phyloP scores from a whole-genome alignment of 108 stramenopile species.

The Nitzschia palea region DNA sequence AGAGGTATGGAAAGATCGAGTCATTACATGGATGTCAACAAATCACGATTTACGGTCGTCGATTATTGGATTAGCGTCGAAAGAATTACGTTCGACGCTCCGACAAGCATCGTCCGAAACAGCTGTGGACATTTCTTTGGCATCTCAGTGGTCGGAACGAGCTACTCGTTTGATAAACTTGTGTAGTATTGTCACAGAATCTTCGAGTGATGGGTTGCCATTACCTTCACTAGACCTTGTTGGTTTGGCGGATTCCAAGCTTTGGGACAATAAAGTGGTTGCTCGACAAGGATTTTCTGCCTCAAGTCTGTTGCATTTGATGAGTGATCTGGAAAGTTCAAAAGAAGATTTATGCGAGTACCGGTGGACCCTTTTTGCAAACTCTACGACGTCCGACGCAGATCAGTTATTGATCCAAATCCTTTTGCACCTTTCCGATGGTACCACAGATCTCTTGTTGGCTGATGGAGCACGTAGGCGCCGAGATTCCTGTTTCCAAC shows the following conservation, averaged over 20 bases:
- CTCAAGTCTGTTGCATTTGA: conserved; percentile 41
- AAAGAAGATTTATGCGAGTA: neutral
- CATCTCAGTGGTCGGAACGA: conserved; percentile 44
- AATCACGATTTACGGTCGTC: neutral
- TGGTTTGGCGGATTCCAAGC: conserved; percentile 35
- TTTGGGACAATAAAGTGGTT: conserved; percentile 36
- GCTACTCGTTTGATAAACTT: conserved; percentile 45
- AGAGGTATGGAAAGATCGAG: conserved; percentile 38
- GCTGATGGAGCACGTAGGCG: conserved; percentile 25
- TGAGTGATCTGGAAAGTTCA: conserved; percentile 32
- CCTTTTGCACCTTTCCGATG: conserved; percentile 31
- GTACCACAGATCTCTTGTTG: neutral
- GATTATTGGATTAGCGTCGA: neutral
- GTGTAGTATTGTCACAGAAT: conserved; percentile 4
- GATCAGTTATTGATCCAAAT: conserved; percentile 43
- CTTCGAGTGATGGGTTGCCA: neutral
- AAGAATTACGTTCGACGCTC: conserved; percentile 7
- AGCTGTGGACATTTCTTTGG: neutral
- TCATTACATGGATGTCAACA: conserved; percentile 21
- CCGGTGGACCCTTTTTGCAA: conserved; percentile 18
- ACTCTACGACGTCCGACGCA: neutral
- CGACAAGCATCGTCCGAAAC: conserved; percentile 12
- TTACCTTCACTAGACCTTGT: conserved; percentile 28
- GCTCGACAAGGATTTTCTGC: conserved; percentile 26
- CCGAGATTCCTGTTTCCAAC: conserved; percentile 2